A percentile compares a stretch with the other conserved stretches of the same genome.
phyloP scores from a whole-genome alignment of 2,329 filamentous ascomycete genomes.

The Diplodia mutila region DNA sequence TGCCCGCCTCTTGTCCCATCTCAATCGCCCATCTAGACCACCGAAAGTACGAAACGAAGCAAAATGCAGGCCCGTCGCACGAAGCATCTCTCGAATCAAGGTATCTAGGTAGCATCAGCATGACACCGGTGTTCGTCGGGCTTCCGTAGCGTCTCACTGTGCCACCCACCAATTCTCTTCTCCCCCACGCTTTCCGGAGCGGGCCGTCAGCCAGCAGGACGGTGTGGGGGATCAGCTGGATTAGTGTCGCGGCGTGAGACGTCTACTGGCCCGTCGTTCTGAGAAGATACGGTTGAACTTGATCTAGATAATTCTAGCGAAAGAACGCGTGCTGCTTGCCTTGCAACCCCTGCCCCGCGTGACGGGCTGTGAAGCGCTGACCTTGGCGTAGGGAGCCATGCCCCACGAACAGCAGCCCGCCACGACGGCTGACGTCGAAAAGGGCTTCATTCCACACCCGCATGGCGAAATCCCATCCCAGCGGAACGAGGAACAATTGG shows the following conservation, averaged over 20 bases:
- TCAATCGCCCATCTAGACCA: neutral
- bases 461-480: conserved; percentile 2
- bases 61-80: conserved; percentile 24
- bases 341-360: conserved; percentile 21
- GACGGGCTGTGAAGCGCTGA: conserved; percentile 28
- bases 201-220: neutral
- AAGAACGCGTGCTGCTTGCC: conserved; percentile 54
- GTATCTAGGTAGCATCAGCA: conserved; percentile 27
- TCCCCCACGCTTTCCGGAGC: neutral
- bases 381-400: conserved; percentile 21
- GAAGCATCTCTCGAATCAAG: conserved; percentile 24
- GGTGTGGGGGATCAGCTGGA: conserved; percentile 1
- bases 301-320: conserved; percentile 59
- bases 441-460: conserved; percentile 1
- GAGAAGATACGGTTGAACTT: conserved; percentile 60
- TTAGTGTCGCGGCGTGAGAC: neutral
- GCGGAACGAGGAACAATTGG: conserved; percentile 32
- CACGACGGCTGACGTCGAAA: conserved; percentile 19
- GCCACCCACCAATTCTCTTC: neutral
- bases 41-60: conserved; percentile 22
- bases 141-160: conserved; percentile 5
- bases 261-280: conserved; percentile 40
- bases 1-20: neutral
- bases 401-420: conserved; percentile 36
- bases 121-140: conserved; percentile 23